A percentile compares a stretch with the other conserved stretches of the same genome.
These are phyloP conservation scores for Saccharomyces eubayanus DNA, from an alignment of 805 yeast genomes.

Conservation along the genomic window DNA sequence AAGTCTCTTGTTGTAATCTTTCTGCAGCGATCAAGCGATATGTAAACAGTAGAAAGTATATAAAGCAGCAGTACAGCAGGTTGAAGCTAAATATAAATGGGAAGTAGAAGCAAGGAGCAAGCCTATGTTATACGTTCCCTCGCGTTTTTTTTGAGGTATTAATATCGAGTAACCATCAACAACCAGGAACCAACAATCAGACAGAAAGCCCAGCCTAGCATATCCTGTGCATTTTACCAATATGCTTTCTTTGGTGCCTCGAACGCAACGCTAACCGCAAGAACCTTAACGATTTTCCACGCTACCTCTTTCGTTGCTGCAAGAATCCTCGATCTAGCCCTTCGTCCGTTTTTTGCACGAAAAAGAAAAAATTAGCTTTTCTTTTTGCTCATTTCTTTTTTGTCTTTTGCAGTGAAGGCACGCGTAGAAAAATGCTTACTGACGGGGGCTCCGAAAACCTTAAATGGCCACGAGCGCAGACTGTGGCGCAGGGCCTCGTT, in stretches of 20 bases:
- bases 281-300: background rate
- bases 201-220: background rate
- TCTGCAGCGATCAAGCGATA: background rate
- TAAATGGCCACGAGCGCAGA: background rate
- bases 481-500: background rate
- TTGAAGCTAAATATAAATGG: background rate
- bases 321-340: background rate
- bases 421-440: background rate
- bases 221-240: background rate
- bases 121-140: background rate
- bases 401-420: background rate
- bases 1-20: background rate
- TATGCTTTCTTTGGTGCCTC: background rate
- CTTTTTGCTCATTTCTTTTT: background rate
- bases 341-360: background rate
- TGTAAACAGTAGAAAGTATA: background rate
- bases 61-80: background rate
- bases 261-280: background rate
- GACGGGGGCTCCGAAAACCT: background rate
- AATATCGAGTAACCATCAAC: background rate
- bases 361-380: background rate
- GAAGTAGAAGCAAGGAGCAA: background rate
- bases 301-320: background rate
- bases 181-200: background rate
- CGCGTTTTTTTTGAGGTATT: background rate